phyloP scores from a whole-genome alignment of 331 rosid species.

The Quercus tomentella region DNA sequence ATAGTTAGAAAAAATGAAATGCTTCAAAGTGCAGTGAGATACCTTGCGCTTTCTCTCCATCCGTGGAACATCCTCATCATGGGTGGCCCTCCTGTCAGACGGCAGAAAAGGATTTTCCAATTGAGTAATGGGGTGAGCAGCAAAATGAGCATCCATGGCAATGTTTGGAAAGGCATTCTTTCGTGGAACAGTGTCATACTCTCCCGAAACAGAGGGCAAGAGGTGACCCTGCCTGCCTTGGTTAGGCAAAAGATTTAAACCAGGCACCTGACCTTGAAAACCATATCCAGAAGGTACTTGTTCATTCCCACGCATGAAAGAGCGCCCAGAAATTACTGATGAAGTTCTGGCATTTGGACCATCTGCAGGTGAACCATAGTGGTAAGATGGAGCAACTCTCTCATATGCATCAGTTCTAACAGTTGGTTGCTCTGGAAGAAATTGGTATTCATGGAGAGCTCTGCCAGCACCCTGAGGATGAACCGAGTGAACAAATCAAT shows the following conservation, averaged over 20 bases:
- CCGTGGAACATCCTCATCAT: slow-evolving; percentile 46
- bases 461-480: slow-evolving; percentile 47
- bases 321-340: slow-evolving; percentile 25
- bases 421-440: slow-evolving; percentile 76
- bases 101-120: slow-evolving; percentile 36
- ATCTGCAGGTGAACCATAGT: slow-evolving; percentile 39
- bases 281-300: slow-evolving; percentile 39
- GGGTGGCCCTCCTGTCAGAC: slow-evolving; percentile 34
- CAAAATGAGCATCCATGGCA: slow-evolving; percentile 30
- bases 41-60: slow-evolving; percentile 70
- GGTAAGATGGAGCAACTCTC: slow-evolving; percentile 36
- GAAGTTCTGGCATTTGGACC: slow-evolving; percentile 36
- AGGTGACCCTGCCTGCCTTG: slow-evolving; percentile 42
- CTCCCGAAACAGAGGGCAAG: slow-evolving; percentile 41
- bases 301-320: slow-evolving; percentile 40
- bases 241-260: slow-evolving; percentile 38
- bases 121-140: slow-evolving; percentile 41
- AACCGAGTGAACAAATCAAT: slow-evolving; percentile 2
- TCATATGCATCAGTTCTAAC: slow-evolving; percentile 48
- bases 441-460: slow-evolving; percentile 71
- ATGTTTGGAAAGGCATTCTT: slow-evolving; percentile 33
- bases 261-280: slow-evolving; percentile 46
- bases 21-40: not conserved
- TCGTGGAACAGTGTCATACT: slow-evolving; percentile 27
- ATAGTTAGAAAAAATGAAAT: slow-evolving; percentile 3